Conservation (phyloP, 352 stramenopile species). For the Globisporangium cylindrosporum region DNA sequence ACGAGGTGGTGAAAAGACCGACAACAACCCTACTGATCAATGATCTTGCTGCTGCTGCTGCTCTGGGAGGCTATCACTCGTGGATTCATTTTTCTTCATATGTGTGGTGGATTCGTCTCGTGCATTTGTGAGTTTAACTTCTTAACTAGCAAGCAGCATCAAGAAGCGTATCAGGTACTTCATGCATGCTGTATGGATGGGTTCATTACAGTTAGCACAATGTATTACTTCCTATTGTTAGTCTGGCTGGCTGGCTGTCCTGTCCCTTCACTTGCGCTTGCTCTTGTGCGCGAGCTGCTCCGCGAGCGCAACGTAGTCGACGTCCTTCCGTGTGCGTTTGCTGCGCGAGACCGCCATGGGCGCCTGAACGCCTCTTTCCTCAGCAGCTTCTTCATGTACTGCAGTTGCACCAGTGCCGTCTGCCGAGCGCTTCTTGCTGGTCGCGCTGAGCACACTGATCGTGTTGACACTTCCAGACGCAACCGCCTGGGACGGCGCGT, state of each 20-base stretch:
- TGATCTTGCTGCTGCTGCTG: no score
- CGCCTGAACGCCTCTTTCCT: not conserved
- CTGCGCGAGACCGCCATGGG: conserved; percentile 26
- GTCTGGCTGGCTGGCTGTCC: not conserved
- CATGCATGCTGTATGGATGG: no score
- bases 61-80: no score
- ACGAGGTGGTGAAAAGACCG: no score
- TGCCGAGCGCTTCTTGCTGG: conserved; percentile 32
- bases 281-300: conserved; percentile 41
- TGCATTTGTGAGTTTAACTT: no score
- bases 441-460: conserved; percentile 16
- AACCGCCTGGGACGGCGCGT: conserved; percentile 19
- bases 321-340: conserved; percentile 54
- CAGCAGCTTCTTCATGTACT: not conserved
- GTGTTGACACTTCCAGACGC: conserved; percentile 18
- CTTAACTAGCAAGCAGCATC: no score
- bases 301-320: conserved; percentile 68
- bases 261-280: conserved; percentile 12
- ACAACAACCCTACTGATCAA: no score
- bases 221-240: no score
- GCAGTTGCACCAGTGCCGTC: not conserved
- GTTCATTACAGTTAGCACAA: no score
- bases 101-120: no score
- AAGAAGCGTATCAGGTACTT: no score
- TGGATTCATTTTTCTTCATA: no score